Evolutionary conservation across 169 alveolate genomes (phyloP).

Genomic region (Plasmodium falciparum): DNA sequence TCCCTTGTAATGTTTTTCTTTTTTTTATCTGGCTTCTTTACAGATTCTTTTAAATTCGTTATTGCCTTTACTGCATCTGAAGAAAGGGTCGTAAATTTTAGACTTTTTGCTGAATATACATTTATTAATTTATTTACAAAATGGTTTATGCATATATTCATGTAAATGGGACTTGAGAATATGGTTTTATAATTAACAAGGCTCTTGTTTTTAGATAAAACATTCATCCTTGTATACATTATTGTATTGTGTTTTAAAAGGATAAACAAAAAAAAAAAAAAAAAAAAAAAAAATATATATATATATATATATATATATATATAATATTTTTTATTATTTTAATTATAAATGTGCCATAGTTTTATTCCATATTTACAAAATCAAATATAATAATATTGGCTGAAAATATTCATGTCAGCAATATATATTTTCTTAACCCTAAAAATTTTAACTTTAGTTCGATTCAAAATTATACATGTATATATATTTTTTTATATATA

Average conservation of each 20-base stretch:
- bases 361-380: too few relatives aligned
- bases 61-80: conserved; percentile 76
- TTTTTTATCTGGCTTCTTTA: conserved; percentile 70
- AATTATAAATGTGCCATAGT: too few relatives aligned
- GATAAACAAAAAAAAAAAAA: neutral
- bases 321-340: too few relatives aligned
- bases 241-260: neutral
- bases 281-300: neutral
- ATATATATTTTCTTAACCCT: too few relatives aligned
- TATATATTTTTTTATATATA: too few relatives aligned
- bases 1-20: conserved; percentile 75
- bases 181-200: neutral
- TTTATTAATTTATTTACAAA: conserved; percentile 8
- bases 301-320: too few relatives aligned
- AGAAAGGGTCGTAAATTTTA: conserved; percentile 50
- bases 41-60: conserved; percentile 70
- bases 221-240: neutral
- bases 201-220: neutral
- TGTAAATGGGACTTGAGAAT: neutral
- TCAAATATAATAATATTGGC: too few relatives aligned
- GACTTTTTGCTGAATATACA: neutral
- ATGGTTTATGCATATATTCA: neutral
- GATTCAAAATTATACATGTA: too few relatives aligned
- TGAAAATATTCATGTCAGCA: too few relatives aligned
- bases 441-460: too few relatives aligned